A percentile compares a stretch with the other conserved stretches of the same genome.
Evolutionary conservation across 148 eudicot genomes (phyloP).

Genomic region (Rhododendron henanense): DNA sequence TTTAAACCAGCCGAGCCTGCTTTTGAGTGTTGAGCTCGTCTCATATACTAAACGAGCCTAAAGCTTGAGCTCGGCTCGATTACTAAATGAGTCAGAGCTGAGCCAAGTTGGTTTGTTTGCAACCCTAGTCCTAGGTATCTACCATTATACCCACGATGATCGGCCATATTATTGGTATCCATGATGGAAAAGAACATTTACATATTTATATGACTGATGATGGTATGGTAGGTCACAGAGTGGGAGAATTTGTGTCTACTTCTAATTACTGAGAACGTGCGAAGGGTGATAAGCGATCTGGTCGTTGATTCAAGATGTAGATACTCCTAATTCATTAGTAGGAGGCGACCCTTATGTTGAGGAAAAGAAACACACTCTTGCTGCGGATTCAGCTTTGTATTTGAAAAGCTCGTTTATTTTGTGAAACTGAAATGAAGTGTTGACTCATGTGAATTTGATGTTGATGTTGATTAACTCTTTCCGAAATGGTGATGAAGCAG

Average conservation of each 20-base stretch:
- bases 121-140: too few species aligned
- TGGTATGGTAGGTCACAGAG: too few species aligned
- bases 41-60: not conserved
- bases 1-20: not conserved
- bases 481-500: not conserved
- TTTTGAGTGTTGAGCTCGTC: not conserved
- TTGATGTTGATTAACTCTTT: not conserved
- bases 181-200: too few species aligned
- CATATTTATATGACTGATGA: too few species aligned
- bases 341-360: not conserved
- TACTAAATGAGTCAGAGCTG: too few species aligned
- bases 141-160: too few species aligned
- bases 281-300: not conserved
- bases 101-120: too few species aligned
- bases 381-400: not conserved
- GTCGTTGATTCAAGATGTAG: not conserved
- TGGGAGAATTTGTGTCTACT: not conserved
- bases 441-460: not conserved
- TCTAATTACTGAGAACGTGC: not conserved
- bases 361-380: not conserved
- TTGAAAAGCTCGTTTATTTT: not conserved
- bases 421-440: not conserved
- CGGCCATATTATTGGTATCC: too few species aligned
- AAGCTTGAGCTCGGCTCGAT: too few species aligned
- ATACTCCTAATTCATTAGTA: not conserved